These are phyloP conservation scores for Xenoacremonium recifei DNA, from an alignment of 2,329 filamentous ascomycete species.

Conservation along the genomic window DNA sequence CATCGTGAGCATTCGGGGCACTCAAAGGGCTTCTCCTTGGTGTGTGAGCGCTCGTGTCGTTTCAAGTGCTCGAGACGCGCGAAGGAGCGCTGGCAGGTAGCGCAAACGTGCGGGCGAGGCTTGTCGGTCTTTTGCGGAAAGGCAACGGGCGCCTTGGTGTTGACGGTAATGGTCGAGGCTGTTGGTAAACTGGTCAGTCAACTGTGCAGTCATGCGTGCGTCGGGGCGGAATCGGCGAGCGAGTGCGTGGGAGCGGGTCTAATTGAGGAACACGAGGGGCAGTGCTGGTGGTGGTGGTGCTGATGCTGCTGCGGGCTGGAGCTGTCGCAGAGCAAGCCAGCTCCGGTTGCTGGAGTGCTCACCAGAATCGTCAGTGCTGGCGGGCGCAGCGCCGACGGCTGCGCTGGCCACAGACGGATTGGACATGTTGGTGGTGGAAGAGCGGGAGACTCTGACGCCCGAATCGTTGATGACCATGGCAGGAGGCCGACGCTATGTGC, in stretches of 20 bases:
- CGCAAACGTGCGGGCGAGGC: conserved; percentile 90
- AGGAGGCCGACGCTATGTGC: conserved; percentile 8
- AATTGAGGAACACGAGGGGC: conserved; percentile 33
- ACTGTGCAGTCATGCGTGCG: too few species aligned
- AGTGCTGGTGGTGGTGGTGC: conserved; percentile 26
- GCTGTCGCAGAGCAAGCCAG: too few species aligned
- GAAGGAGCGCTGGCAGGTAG: conserved; percentile 87
- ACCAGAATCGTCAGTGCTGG: conserved; percentile 40
- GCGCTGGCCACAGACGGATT: conserved; percentile 31
- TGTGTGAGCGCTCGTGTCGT: conserved; percentile 95
- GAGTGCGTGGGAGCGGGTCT: conserved; percentile 20
- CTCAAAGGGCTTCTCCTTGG: conserved; percentile 98
- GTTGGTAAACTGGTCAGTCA: conserved; percentile 30
- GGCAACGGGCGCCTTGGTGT: conserved; percentile 41
- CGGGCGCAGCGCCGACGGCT: conserved; percentile 25
- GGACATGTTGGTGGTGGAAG: conserved; percentile 37
- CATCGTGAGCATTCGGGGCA: conserved; percentile 92
- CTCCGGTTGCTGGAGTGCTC: conserved; percentile 34
- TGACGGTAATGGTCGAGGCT: conserved; percentile 53
- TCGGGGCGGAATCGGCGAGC: conserved; percentile 17
- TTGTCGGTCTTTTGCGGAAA: conserved; percentile 95
- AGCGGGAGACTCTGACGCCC: conserved; percentile 35
- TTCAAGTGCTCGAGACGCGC: conserved; percentile 95
- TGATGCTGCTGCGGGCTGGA: too few species aligned
- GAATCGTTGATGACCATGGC: conserved; percentile 42